Base-by-base conservation (phyloP, 2,329 filamentous ascomycete species). In the Calonectria hongkongensis region DNA sequence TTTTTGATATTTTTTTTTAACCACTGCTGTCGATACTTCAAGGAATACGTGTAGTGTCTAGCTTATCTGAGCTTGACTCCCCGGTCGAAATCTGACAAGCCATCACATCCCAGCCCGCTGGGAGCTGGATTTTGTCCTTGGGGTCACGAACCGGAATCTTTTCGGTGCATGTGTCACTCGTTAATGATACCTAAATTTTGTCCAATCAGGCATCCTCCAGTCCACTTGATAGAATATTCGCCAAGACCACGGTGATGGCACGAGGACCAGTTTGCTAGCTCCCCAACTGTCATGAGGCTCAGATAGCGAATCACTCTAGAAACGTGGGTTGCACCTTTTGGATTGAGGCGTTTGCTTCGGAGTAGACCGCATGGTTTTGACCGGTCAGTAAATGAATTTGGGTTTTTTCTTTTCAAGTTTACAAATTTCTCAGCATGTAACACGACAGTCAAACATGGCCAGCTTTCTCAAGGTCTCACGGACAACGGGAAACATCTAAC, bases 391-490 rank as follows among this genome's bases (percentile, higher is more conserved):
- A 28, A 43, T 41, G 21, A 18, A 69, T 15, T 41, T 15, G 18
- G 25, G 41, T 56, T 45, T 27, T 36, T 50, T 56, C 33, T 27
- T 36, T 50, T 56, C 33, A 45, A 43, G 48, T 47, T 56, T 30
- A 28, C 60, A 45, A 60, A 70, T 50, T 50, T 9, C 41, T 30
- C 25, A 41, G 30, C 33, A 62, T 78, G 77, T 79, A 72, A 74
- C 73, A 79, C 77, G 62, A 64, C 62, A 67, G 47, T 66, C 68
- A 43, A 66, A 74, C 66, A 50, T 66, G 45, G 68, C 68, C 48
- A 73, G 68, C 54, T 30, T 63, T 51, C 41, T 72, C 54, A 50
- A 64, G 43, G 74, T 79, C 74, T 68, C 71, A 79, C 75, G 68
- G 56, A 71, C 64, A 66, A 70, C 69, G 58, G 58, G 54, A 43